A percentile compares a stretch with the other conserved stretches of the same genome.
Evolutionary conservation across 805 yeast species (phyloP).

Genomic region (Suhomyces vadensis): DNA sequence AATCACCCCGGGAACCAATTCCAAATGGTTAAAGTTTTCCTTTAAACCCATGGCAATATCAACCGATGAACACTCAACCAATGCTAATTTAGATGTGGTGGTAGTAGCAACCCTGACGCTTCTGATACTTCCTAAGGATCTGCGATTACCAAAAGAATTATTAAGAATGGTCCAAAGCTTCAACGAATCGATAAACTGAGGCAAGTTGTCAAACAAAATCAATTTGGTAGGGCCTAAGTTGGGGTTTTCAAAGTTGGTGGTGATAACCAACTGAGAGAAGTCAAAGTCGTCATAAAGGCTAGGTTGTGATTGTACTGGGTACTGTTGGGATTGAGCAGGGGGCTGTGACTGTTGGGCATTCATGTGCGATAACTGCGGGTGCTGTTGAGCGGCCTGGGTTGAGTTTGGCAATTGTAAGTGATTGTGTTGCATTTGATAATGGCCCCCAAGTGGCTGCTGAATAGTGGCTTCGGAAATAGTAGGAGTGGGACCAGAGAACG

Average conservation of each 20-base stretch:
- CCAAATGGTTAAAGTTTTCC: conserved; percentile 77
- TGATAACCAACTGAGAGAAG: conserved; percentile 57
- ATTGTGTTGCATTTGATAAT: conserved; percentile 17
- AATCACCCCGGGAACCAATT: conserved; percentile 74
- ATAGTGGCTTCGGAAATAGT: conserved; percentile 19
- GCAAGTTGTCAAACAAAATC: conserved; percentile 77
- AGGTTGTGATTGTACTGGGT: conserved; percentile 6
- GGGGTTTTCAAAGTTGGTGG: conserved; percentile 72
- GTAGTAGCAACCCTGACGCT: conserved; percentile 43
- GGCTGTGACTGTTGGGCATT: conserved; percentile 1
- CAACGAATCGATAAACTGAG: conserved; percentile 61
- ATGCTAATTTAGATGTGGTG: conserved; percentile 26
- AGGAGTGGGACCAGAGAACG: conserved; percentile 40
- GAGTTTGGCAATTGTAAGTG: conserved; percentile 5
- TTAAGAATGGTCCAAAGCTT: conserved; percentile 27
- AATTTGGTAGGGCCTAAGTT: conserved; percentile 75
- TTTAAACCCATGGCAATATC: conserved; percentile 81
- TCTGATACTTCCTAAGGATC: conserved; percentile 59
- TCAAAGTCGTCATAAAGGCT: conserved; percentile 54
- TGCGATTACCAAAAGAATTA: conserved; percentile 58
- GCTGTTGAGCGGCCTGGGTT: conserved; percentile 7
- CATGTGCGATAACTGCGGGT: conserved; percentile 1
- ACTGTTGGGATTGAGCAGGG: not conserved
- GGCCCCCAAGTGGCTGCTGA: conserved; percentile 3
- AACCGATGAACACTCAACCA: conserved; percentile 70